Evolutionary conservation across 495 filamentous ascomycete species (phyloP), one percentile per base, ranked within the genome.

Genomic region (Lepidopterella palustris): DNA sequence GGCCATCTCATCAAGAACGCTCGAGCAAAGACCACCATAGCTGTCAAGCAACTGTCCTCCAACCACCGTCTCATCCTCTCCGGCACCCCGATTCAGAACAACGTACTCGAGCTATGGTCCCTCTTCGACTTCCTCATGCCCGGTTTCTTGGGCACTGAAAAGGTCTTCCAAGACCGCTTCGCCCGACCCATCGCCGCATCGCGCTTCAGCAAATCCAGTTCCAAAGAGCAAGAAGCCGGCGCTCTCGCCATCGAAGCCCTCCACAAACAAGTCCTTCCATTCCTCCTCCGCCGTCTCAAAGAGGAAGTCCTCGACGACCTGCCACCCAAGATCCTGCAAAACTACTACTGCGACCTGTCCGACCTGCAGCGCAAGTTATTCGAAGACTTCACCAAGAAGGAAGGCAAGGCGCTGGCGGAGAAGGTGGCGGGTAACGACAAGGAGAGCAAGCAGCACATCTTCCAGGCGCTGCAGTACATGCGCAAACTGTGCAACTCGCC

Each of bases 121-220:
- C 82, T 98, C 5, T 97, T 98, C 67, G 93, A 98, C 73, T 98
- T 98, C 77, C 76, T 98, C 59, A 98, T 98, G 93, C 93, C 93
- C 4, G 95, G 93, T 5, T 98, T 98, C 79, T 77, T 98, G 6
- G 93, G 93, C n/a, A 89, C 93, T 0, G 93, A 98, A 68, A 97
- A 96, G 73, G 92, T 98, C 25, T 98, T 98, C 79, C 77, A 95
- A 45, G 95, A 98, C 69, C 84, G 93, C 23, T 98, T 98, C 63
- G 92, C 93, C 13, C 97, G 97, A 72, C 93, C 93, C 20, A 98
- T 98, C 62, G 91, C 92, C 0, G 90, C 90, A 26, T 92, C 87
- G 70, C 88, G 93, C 25, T 95, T 91, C 72, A 88, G 88, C 74
- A 97, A 97, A 72, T 93, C 91, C 15, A 96, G 92, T 6, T 97